Conservation (phyloP, 805 yeast species). For the Pichia cabralensis region DNA sequence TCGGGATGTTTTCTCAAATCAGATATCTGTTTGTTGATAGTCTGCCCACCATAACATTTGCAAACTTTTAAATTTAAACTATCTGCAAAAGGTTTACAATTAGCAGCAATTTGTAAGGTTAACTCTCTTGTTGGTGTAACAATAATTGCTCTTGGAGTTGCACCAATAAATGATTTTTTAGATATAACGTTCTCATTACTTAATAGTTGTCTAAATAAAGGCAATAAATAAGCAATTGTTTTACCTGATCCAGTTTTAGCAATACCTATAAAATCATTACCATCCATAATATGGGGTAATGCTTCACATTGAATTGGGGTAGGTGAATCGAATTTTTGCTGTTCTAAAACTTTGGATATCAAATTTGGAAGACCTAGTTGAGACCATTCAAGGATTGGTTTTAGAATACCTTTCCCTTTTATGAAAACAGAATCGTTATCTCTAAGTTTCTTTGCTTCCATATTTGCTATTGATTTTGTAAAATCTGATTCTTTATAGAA, state of each 20-base stretch:
- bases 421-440: constrained; percentile 58
- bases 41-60: constrained; percentile 89
- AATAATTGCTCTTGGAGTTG: constrained; percentile 72
- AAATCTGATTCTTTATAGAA: constrained; percentile 59
- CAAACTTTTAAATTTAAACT: constrained; percentile 42
- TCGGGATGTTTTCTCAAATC: constrained; percentile 70
- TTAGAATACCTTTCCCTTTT: constrained; percentile 41
- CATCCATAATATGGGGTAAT: constrained; percentile 81
- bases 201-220: constrained; percentile 73
- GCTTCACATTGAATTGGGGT: constrained; percentile 90
- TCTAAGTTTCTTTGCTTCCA: constrained; percentile 49
- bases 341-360: constrained; percentile 42
- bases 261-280: constrained; percentile 83
- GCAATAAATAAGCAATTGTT: constrained; percentile 78
- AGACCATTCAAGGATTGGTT: constrained; percentile 69
- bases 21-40: constrained; percentile 72
- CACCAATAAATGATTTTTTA: constrained; percentile 37
- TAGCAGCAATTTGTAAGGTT: constrained; percentile 72
- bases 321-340: constrained; percentile 48
- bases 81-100: constrained; percentile 48
- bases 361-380: constrained; percentile 68
- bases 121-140: constrained; percentile 90
- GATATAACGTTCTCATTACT: constrained; percentile 36
- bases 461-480: constrained; percentile 34
- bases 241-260: constrained; percentile 98